Evolutionary conservation across 352 stramenopile genomes (phyloP).

Genomic region (Pythium coloratum): DNA sequence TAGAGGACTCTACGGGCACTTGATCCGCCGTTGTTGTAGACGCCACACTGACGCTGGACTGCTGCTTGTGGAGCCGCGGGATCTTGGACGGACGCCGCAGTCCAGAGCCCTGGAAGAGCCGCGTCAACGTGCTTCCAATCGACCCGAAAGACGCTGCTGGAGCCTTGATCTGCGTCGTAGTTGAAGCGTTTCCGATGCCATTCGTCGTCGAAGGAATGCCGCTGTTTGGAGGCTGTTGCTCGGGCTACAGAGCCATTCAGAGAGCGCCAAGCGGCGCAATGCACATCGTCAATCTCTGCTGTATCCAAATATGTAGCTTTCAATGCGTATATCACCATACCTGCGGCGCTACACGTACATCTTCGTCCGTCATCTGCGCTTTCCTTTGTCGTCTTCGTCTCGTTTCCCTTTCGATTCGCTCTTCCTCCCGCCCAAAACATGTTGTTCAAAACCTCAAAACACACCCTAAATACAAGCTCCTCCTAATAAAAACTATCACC

Average conservation of each 20-base stretch:
- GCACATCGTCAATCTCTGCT: conserved; percentile 4
- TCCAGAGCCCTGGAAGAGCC: conserved; percentile 2
- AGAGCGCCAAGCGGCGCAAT: not conserved
- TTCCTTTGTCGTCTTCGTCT: not conserved
- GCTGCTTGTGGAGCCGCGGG: conserved; percentile 15
- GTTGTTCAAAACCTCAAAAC: not conserved
- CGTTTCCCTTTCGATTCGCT: conserved; percentile 9
- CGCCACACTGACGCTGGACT: conserved; percentile 9
- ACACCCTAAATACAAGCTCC: not conserved
- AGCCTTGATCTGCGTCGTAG: not conserved
- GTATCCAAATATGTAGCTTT: not conserved
- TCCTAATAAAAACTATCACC: not conserved
- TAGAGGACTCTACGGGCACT: not conserved
- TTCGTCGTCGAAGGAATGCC: not conserved
- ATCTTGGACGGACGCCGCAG: conserved; percentile 23
- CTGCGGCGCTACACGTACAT: not conserved
- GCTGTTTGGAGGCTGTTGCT: not conserved
- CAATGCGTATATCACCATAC: not conserved
- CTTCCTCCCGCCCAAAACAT: not conserved
- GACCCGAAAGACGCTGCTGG: not conserved
- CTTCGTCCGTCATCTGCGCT: conserved; percentile 7
- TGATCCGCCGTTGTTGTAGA: not conserved
- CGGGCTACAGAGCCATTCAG: conserved; percentile 1
- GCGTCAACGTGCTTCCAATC: not conserved
- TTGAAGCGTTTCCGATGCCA: not conserved